Percentiles rank a stretch among this genome's conserved stretches.
phyloP scores from a whole-genome alignment of 805 yeast genomes.

The Schwanniomyces pseudopolymorphus region DNA sequence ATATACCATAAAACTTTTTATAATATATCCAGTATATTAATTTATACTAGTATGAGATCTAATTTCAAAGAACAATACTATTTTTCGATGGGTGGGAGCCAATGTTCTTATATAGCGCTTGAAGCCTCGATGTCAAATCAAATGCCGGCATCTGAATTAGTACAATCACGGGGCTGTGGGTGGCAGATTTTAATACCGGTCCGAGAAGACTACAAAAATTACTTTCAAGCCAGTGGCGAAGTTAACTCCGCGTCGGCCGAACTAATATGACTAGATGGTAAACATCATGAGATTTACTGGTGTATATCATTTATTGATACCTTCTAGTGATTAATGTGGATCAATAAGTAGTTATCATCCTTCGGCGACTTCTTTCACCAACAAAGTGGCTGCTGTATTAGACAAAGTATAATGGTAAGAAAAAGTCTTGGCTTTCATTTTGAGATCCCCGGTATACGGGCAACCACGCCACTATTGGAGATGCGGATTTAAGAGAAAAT shows the following conservation, averaged over 20 bases:
- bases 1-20: background rate
- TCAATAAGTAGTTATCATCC: too few species aligned
- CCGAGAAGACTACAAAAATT: background rate
- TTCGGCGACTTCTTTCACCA: background rate
- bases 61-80: background rate
- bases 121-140: slow-evolving; percentile 1
- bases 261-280: background rate
- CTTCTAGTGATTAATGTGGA: too few species aligned
- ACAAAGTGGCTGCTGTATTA: background rate
- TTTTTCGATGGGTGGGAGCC: background rate
- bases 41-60: background rate
- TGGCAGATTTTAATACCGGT: background rate
- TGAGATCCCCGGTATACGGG: background rate
- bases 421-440: background rate
- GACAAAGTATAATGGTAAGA: background rate
- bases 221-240: background rate
- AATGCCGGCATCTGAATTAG: background rate
- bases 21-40: background rate
- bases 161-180: background rate
- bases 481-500: background rate
- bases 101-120: background rate
- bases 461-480: background rate
- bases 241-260: background rate
- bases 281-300: too few species aligned
- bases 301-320: background rate